Percentiles rank a stretch among this genome's conserved stretches.
These are phyloP conservation scores for Simmondsia chinensis DNA, from an alignment of 148 eudicot species.

Conservation along the genomic window DNA sequence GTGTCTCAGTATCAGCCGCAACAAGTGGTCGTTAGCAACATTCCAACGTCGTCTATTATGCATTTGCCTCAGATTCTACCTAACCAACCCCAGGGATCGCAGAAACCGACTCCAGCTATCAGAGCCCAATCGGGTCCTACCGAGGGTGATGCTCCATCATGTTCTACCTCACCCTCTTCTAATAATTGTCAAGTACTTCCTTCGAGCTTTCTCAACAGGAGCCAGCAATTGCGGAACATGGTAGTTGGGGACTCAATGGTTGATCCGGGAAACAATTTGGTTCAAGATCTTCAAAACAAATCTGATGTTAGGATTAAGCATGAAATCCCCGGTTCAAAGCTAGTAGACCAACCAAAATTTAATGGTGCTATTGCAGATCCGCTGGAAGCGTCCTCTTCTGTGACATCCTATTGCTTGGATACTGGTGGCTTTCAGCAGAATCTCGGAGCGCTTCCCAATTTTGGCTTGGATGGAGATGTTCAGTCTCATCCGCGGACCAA, in stretches of 20 bases:
- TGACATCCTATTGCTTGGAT: conserved; percentile 78
- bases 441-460: conserved; percentile 39
- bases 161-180: conserved; percentile 84
- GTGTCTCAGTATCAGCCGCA: conserved; percentile 39
- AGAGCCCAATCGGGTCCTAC: conserved; percentile 49
- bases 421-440: conserved; percentile 62
- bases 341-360: conserved; percentile 46
- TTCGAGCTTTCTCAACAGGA: conserved; percentile 39
- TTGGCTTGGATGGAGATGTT: conserved; percentile 66
- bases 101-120: conserved; percentile 25
- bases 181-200: conserved; percentile 57
- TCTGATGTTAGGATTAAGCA: conserved; percentile 39
- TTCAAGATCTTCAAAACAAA: conserved; percentile 47
- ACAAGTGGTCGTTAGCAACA: conserved; percentile 30
- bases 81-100: conserved; percentile 53
- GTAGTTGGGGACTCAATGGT: conserved; percentile 37
- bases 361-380: conserved; percentile 45
- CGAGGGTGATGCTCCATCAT: conserved; percentile 74
- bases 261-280: conserved; percentile 31
- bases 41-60: conserved; percentile 40
- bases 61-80: conserved; percentile 39
- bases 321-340: conserved; percentile 45
- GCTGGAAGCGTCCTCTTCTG: conserved; percentile 71
- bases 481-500: conserved; percentile 56
- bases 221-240: conserved; percentile 32